These are phyloP conservation scores for Carpinus fangiana DNA, from an alignment of 306 rosid species.

Conservation along the genomic window DNA sequence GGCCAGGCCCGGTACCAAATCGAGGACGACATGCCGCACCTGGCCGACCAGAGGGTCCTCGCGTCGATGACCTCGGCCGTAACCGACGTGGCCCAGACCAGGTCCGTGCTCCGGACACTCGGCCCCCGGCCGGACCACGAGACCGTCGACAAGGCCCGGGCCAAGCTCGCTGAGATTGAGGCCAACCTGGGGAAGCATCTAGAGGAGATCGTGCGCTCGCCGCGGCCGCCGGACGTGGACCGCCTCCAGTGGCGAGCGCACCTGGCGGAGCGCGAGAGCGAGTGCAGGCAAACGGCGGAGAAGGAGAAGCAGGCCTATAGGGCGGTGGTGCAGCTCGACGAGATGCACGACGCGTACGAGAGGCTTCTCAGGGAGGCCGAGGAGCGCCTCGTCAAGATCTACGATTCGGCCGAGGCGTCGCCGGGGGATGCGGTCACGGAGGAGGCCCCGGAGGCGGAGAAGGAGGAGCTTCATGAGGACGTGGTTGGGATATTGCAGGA, in stretches of 20 bases:
- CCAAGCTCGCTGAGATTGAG: conserved; percentile 53
- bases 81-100: conserved; percentile 80
- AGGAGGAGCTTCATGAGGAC: conserved; percentile 54
- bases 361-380: conserved; percentile 81
- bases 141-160: conserved; percentile 61
- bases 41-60: conserved; percentile 57
- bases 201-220: conserved; percentile 59
- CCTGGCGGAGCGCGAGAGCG: conserved; percentile 49
- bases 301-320: conserved; percentile 50
- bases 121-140: conserved; percentile 89
- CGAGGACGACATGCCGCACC: conserved; percentile 57
- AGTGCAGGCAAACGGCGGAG: conserved; percentile 50
- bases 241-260: conserved; percentile 52
- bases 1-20: conserved; percentile 25
- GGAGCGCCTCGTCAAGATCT: conserved; percentile 68
- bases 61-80: conserved; percentile 76
- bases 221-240: conserved; percentile 68
- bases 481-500: conserved; percentile 67
- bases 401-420: conserved; percentile 45
- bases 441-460: conserved; percentile 7
- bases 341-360: conserved; percentile 76
- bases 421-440: neutral
- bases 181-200: conserved; percentile 55
- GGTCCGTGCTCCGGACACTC: conserved; percentile 61
- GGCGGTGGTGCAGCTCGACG: conserved; percentile 65